A percentile compares a stretch with the other conserved stretches of the same genome.
These are phyloP conservation scores for Pseudomonodictys pantanalensis DNA, from an alignment of 495 filamentous ascomycete species.

Conservation along the genomic window DNA sequence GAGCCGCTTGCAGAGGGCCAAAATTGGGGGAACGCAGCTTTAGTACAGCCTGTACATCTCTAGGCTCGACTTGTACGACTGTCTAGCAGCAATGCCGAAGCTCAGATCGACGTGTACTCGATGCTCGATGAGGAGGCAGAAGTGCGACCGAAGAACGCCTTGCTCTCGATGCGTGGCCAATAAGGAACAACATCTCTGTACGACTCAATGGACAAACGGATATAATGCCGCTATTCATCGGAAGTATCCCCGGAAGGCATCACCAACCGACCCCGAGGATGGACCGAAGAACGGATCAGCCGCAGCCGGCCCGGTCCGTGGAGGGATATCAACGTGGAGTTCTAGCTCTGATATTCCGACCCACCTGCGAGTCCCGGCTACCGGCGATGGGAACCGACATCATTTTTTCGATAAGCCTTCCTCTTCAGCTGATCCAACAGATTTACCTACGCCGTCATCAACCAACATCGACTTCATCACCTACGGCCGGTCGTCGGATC, in stretches of 20 bases:
- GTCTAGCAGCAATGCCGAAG: constrained; percentile 20
- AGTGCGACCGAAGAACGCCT: constrained; percentile 26
- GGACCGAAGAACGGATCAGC: too few species aligned
- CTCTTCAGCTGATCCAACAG: background rate
- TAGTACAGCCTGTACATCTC: background rate
- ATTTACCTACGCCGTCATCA: background rate
- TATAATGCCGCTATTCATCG: constrained; percentile 28
- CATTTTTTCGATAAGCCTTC: background rate
- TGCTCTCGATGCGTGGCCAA: constrained; percentile 26
- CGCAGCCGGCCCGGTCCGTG: too few species aligned
- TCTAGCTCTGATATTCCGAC: background rate
- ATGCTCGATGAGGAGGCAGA: constrained; percentile 26
- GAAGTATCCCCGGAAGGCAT: constrained; percentile 21
- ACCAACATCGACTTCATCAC: constrained; percentile 27
- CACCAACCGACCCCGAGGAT: background rate
- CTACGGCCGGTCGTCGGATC: constrained; percentile 17
- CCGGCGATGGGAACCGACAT: too few species aligned
- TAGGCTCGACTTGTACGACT: background rate
- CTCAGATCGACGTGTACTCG: constrained; percentile 18
- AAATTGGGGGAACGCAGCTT: too few species aligned
- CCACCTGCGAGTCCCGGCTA: background rate
- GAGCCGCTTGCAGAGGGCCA: too few species aligned
- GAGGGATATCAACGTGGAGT: too few species aligned
- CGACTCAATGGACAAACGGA: constrained; percentile 26
- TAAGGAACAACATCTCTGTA: constrained; percentile 25